Conservation (phyloP, 2,329 filamentous ascomycete genomes). For the Neoarthrinium moseri region DNA sequence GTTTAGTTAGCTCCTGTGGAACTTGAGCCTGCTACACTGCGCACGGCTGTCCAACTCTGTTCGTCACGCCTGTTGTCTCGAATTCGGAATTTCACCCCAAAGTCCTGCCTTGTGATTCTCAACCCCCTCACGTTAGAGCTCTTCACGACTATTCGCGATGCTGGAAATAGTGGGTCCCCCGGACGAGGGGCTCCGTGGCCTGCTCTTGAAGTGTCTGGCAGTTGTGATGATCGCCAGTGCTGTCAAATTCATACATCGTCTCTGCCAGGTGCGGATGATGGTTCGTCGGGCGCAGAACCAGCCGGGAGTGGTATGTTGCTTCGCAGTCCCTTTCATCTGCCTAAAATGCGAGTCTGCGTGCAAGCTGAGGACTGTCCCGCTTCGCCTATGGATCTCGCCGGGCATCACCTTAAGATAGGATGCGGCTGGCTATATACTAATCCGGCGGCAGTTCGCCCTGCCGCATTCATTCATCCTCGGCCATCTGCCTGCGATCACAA, state of each 20-base stretch:
- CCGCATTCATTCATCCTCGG: constrained; percentile 33
- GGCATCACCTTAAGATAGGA: no score
- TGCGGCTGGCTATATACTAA: not conserved
- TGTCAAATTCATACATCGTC: constrained; percentile 22
- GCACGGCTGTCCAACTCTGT: no score
- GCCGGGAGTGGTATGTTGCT: constrained; percentile 25
- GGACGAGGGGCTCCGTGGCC: constrained; percentile 6
- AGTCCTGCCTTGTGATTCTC: no score
- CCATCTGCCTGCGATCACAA: constrained; percentile 25
- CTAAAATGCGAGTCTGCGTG: not conserved
- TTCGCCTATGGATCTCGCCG: not conserved
- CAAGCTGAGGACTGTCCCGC: not conserved
- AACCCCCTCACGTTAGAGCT: no score
- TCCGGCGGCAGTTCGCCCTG: not conserved
- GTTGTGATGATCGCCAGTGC: constrained; percentile 15
- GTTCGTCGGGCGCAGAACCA: constrained; percentile 21
- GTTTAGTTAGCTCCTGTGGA: no score
- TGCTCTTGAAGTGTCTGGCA: constrained; percentile 13
- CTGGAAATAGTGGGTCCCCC: not conserved
- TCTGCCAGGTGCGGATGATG: constrained; percentile 24
- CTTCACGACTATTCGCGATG: not conserved
- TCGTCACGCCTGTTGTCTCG: no score
- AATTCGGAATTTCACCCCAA: no score
- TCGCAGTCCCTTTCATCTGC: not conserved
- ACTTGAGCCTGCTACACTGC: no score